Base-by-base conservation (phyloP, 129 eudicot species). In the Tagetes erecta region DNA sequence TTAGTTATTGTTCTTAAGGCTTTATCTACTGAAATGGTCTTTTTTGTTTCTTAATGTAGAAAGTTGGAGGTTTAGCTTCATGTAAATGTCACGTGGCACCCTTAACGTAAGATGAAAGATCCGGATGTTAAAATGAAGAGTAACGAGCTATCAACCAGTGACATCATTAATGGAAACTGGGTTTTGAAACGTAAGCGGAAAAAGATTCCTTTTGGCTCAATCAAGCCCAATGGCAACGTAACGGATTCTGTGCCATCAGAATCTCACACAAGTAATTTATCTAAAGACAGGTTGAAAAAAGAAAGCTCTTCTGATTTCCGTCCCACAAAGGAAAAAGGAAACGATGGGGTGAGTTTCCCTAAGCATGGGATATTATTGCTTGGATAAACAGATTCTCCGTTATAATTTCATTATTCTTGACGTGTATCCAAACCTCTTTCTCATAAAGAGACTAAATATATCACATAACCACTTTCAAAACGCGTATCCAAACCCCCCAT, bases 151-250 rank as follows among this genome's bases (percentile, higher is more conserved):
- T 75, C 76, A 76, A 82, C 78, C 12, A 78, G 84, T 77, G 76
- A 68, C 62, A 82, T 88, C 73, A 76, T 94, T 12, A 87, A 83
- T 73, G 78, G 89, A 76, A 83, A 86, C 75, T 94, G 97, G 97
- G 87, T 85, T 42, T 73, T 86, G 81, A 94, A 94, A 73, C 88
- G 93, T 35, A 90, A 90, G 67, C 84, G 97, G 62, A 75, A 89
- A 81, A 94, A 85, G 81, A 78, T 80, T 80, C 87, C 92, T 14
- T 50, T 55, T 65, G 84, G 93, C 57, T 39, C 80, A 66, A 83
- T 85, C 75, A 80, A 72, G 76, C 80, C 89, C 57, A 77, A 49
- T 30, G 84, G 78, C 76, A 78, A 75, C 55, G 71, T 76, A 52
- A 64, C 74, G 13, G 80, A 58, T 78, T 63, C 76, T 27, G 67